Evolutionary conservation across 495 filamentous ascomycete genomes (phyloP).

Genomic region (Hypoxylon lienhwacheense): DNA sequence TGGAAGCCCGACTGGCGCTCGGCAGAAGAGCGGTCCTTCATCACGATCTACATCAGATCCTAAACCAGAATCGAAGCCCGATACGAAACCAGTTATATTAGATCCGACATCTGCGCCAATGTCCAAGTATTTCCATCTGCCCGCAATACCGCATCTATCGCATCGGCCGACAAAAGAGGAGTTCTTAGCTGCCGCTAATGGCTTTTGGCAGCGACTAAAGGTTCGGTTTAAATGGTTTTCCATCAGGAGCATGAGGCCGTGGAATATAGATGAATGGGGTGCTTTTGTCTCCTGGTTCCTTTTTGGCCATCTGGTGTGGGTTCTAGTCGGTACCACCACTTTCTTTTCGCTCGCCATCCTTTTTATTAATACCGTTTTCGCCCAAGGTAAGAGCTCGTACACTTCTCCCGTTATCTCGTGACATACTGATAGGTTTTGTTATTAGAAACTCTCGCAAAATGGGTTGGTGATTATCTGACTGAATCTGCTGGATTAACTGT

Average conservation of each 20-base stretch:
- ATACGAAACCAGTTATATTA: conserved; percentile 28
- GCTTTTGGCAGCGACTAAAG: conserved; percentile 88
- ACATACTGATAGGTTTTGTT: conserved; percentile 8
- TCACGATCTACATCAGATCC: not conserved
- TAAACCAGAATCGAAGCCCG: conserved; percentile 15
- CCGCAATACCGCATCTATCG: conserved; percentile 63
- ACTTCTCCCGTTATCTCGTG: not conserved
- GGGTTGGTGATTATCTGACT: conserved; percentile 94
- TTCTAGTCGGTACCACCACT: conserved; percentile 92
- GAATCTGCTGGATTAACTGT: conserved; percentile 93
- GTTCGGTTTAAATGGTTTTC: conserved; percentile 98
- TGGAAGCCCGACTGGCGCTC: conserved; percentile 13
- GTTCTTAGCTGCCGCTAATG: conserved; percentile 84
- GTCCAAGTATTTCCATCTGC: conserved; percentile 64
- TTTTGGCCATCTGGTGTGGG: conserved; percentile 90
- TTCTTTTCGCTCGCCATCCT: conserved; percentile 92
- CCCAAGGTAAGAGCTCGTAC: conserved; percentile 65
- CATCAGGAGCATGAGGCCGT: conserved; percentile 91
- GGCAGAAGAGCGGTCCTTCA: conserved; percentile 19
- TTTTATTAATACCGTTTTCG: conserved; percentile 92
- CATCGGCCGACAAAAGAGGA: conserved; percentile 94
- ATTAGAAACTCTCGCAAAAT: conserved; percentile 90
- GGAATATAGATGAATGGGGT: conserved; percentile 91
- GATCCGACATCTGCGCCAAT: conserved; percentile 45
- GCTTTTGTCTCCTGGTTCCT: conserved; percentile 96